These are phyloP conservation scores for Xylaria curta DNA, from an alignment of 495 filamentous ascomycete species.

Conservation along the genomic window DNA sequence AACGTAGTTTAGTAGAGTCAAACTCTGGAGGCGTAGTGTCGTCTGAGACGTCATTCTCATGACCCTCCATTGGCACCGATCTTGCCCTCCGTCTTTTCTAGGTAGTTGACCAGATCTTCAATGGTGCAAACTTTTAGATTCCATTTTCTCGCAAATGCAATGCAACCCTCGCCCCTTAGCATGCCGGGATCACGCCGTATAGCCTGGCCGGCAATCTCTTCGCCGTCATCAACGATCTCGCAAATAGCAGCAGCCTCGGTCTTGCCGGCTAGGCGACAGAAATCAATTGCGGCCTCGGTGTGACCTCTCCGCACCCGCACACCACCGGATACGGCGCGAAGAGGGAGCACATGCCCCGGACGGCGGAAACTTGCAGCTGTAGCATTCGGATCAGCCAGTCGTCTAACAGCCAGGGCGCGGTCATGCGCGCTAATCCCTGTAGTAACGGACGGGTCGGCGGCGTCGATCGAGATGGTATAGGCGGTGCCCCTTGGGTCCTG, in stretches of 20 bases:
- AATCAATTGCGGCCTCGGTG: conserved; percentile 90
- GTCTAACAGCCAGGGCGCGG: conserved; percentile 79
- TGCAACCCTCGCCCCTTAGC: conserved; percentile 90
- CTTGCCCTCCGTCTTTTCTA: conserved; percentile 71
- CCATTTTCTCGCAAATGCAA: conserved; percentile 87
- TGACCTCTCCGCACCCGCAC: conserved; percentile 81
- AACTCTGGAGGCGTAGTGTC: neutral
- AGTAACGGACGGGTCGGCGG: conserved; percentile 70
- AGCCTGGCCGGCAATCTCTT: conserved; percentile 62
- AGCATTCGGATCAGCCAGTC: conserved; percentile 71
- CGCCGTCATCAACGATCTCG: conserved; percentile 83
- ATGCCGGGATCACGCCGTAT: conserved; percentile 72
- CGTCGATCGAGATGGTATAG: conserved; percentile 88
- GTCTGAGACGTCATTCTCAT: neutral
- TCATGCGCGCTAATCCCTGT: conserved; percentile 93
- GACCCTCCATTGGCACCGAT: conserved; percentile 46
- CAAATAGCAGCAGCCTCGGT: conserved; percentile 79
- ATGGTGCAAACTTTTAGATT: conserved; percentile 95
- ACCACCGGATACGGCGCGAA: conserved; percentile 80
- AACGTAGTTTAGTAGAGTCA: neutral
- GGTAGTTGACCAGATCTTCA: conserved; percentile 80
- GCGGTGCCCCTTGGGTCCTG: conserved; percentile 88
- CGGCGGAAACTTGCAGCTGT: conserved; percentile 70
- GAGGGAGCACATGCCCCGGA: conserved; percentile 90
- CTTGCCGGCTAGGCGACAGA: conserved; percentile 82